Percentiles rank a stretch among this genome's conserved stretches.
These are phyloP conservation scores for Dactylonectria macrodidyma DNA, from an alignment of 2,329 filamentous ascomycete species.

Conservation along the genomic window DNA sequence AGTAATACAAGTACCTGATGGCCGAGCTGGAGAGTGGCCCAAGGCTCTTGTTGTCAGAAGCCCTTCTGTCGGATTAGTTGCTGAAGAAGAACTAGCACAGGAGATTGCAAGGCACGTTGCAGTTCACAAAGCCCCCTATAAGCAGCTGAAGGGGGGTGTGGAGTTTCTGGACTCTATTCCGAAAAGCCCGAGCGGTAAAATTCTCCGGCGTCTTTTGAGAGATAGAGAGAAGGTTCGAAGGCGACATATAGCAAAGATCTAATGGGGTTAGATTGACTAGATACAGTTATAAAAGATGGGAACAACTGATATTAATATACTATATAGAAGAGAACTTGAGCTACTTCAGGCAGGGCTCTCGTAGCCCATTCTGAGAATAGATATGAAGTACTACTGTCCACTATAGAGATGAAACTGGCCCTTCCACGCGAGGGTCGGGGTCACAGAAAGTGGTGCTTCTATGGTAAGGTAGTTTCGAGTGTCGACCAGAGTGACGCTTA, in stretches of 20 bases:
- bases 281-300: no score
- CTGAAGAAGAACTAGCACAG: conserved; percentile 64
- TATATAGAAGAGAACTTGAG: no score
- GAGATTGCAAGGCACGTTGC: conserved; percentile 73
- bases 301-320: no score
- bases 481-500: no score
- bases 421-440: no score
- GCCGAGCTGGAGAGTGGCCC: conserved; percentile 72
- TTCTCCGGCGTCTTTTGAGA: conserved; percentile 77
- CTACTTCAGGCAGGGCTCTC: no score
- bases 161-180: conserved; percentile 78
- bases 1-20: conserved; percentile 78
- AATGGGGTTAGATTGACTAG: not conserved
- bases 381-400: no score
- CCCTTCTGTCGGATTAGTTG: conserved; percentile 62
- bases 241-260: no score
- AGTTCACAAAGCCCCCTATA: conserved; percentile 77
- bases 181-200: conserved; percentile 83
- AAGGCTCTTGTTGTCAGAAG: conserved; percentile 73
- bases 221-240: conserved; percentile 74
- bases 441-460: no score
- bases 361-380: no score
- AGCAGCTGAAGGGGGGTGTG: conserved; percentile 75
- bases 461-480: no score
- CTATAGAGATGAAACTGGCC: no score